A percentile compares a stretch with the other conserved stretches of the same genome.
phyloP scores from a whole-genome alignment of 345 rosid genomes.

The Citrus sp. region DNA sequence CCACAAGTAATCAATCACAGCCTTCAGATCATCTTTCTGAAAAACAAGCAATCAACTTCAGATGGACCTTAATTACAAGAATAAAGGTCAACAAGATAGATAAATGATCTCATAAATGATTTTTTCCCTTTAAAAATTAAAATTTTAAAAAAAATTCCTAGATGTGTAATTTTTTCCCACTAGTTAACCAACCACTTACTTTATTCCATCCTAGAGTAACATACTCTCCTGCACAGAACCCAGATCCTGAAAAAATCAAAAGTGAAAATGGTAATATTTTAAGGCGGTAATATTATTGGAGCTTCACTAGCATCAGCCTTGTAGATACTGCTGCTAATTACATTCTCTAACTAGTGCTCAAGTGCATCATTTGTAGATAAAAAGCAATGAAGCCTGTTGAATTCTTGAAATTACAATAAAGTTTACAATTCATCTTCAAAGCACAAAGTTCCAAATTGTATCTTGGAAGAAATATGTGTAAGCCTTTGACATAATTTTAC shows the following conservation, averaged over 20 bases:
- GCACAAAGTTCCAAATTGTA: background rate
- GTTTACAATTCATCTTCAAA: background rate
- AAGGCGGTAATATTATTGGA: constrained; percentile 76
- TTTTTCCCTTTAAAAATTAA: background rate
- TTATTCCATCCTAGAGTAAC: constrained; percentile 84
- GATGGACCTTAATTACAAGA: constrained; percentile 6
- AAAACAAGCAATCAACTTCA: constrained; percentile 23
- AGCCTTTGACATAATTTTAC: too few relatives aligned
- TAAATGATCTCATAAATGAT: background rate
- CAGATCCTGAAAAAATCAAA: constrained; percentile 93
- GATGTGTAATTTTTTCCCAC: background rate
- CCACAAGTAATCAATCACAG: constrained; percentile 75
- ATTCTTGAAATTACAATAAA: background rate
- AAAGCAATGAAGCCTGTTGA: background rate
- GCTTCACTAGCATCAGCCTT: constrained; percentile 99
- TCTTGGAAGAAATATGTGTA: background rate
- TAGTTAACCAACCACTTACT: constrained; percentile 32
- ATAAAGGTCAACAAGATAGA: too few relatives aligned
- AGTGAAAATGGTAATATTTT: constrained; percentile 81
- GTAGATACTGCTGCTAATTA: constrained; percentile 61
- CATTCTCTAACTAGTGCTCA: background rate
- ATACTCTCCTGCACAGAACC: constrained; percentile 82
- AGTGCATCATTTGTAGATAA: background rate
- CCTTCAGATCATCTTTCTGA: constrained; percentile 86
- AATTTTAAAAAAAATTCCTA: background rate